Evolutionary conservation across 73 alveolate genomes (phyloP).

Genomic region (Paramecium biaurelia): DNA sequence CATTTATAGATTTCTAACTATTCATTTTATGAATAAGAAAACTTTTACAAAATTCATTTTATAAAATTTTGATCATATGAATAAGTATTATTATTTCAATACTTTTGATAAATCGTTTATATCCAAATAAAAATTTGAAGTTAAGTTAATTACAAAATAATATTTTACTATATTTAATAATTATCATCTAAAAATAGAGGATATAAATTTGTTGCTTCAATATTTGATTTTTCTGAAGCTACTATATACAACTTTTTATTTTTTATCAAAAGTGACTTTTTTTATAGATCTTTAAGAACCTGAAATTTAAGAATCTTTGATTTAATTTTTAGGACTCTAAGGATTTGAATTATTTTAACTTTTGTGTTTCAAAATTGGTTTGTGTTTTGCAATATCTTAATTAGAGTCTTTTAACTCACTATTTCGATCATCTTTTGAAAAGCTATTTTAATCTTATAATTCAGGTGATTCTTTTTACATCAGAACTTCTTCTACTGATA

Average conservation of each 20-base stretch:
- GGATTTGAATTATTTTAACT: not conserved
- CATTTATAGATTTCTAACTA: no score
- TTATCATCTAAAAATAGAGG: not conserved
- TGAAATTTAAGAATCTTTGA: not conserved
- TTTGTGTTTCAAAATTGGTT: not conserved
- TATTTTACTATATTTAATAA: no score
- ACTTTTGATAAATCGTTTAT: not conserved
- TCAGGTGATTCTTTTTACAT: not conserved
- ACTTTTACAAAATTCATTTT: no score
- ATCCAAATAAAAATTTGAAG: not conserved
- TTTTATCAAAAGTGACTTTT: not conserved
- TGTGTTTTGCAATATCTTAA: not conserved
- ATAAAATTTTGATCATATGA: no score
- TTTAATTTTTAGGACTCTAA: not conserved
- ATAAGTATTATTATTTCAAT: no score
- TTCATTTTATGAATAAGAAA: no score
- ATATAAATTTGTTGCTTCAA: not conserved
- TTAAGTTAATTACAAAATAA: not conserved
- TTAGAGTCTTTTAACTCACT: not conserved
- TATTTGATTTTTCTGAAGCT: not conserved
- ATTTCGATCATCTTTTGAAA: not conserved
- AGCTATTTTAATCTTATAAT: not conserved
- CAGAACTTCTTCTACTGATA: not conserved
- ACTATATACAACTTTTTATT: not conserved
- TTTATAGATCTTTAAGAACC: not conserved